A percentile compares a stretch with the other conserved stretches of the same genome.
Evolutionary conservation across 2,329 filamentous ascomycete species (phyloP).

Genomic region (Colletotrichum sojae): DNA sequence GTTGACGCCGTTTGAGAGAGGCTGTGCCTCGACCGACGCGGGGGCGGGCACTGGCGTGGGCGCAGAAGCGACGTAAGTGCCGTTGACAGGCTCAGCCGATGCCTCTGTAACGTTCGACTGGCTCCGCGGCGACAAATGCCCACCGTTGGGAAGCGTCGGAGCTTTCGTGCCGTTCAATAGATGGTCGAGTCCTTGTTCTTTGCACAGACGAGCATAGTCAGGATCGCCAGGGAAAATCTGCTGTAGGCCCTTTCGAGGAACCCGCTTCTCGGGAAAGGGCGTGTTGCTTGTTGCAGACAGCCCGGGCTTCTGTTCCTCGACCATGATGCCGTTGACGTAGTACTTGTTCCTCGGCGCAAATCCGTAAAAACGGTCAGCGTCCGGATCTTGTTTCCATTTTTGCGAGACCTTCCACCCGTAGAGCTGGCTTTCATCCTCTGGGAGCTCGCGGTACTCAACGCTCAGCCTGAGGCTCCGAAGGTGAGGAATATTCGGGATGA

Average conservation of each 20-base stretch:
- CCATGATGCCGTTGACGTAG: slow-evolving; percentile 69
- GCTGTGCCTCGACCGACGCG: slow-evolving; percentile 12
- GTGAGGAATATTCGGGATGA: slow-evolving; percentile 71
- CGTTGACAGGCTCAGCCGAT: slow-evolving; percentile 28
- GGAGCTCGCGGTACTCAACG: slow-evolving; percentile 72
- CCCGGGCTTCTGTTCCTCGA: slow-evolving; percentile 66
- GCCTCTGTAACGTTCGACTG: slow-evolving; percentile 43
- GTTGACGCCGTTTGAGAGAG: slow-evolving; percentile 34
- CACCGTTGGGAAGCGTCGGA: slow-evolving; percentile 61
- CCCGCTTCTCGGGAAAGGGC: slow-evolving; percentile 68
- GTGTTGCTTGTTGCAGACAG: slow-evolving; percentile 63
- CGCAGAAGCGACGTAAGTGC: slow-evolving; percentile 12
- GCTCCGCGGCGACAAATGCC: slow-evolving; percentile 62
- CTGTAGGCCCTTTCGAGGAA: slow-evolving; percentile 68
- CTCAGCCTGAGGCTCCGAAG: slow-evolving; percentile 68
- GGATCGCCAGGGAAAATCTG: slow-evolving; percentile 69
- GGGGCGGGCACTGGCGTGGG: slow-evolving; percentile 7
- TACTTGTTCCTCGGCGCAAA: slow-evolving; percentile 72
- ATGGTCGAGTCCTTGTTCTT: slow-evolving; percentile 70
- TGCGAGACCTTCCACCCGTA: slow-evolving; percentile 57
- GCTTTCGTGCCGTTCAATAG: slow-evolving; percentile 63
- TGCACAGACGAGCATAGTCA: slow-evolving; percentile 68
- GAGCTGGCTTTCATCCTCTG: slow-evolving; percentile 64
- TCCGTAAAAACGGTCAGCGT: slow-evolving; percentile 63
- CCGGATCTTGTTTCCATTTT: slow-evolving; percentile 74